Base-by-base conservation (phyloP, 805 yeast species). In the Martiniozyma abietophila region DNA sequence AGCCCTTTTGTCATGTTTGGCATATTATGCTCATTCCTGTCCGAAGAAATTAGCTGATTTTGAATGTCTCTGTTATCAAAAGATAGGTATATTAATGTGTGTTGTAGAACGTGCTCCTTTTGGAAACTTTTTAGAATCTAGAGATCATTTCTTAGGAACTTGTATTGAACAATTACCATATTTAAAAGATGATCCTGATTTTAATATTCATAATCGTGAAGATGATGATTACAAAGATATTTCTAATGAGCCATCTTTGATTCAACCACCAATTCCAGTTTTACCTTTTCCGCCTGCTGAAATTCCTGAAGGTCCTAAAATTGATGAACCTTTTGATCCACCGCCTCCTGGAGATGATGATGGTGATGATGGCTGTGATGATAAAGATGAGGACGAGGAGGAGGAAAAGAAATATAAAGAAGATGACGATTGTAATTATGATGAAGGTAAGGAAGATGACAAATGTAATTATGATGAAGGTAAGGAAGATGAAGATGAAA, bases 61-160 rank as follows among this genome's bases (percentile, higher is more conserved):
- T 25, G 34, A 43, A 5, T 58, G 67, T 36, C 33, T 65, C 25
- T 68, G 74, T 45, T 43, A 35, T 9, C 42, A 46, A 4, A 40
- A 48, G 18, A 18, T 30, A 5, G 38, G 32, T 4, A 32, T 66
- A n/a, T 58, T 49, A 23, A 35, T 59, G 12, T 68, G 74, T 41
- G 43, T 67, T 19, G 58, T 56, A 9, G 65, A 60, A 26, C 48
- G 49, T 10, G 65, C 73, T 42, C 65, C 68, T 1, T 59, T 54
- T 29, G 68, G 68, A 1, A 53, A 52, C 20, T 67, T 58, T 38
- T 51, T 61, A 22, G 53, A 65, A n/a, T 61, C 72, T 8, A 53
- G 73, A 47, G 74, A 69, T 42, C 75, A 69, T 47, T 68, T 45
- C 39, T 43, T 59, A 32, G 74, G 73, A 2, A 64, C 70, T 5